Conservation (phyloP, 2,329 filamentous ascomycete genomes). For the Nothophaeocryptopus gaeumannii region DNA sequence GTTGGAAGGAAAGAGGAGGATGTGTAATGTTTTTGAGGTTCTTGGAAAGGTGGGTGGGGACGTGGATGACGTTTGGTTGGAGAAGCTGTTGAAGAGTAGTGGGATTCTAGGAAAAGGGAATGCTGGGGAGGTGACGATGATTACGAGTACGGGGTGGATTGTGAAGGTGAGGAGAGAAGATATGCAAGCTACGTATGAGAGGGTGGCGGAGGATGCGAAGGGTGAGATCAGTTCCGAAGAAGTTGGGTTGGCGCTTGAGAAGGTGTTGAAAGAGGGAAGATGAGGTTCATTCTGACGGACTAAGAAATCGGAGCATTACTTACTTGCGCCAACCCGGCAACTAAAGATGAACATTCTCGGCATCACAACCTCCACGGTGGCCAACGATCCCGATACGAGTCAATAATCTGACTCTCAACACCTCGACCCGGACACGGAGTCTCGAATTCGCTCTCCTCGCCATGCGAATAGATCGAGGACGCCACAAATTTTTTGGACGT, state of each 20-base stretch:
- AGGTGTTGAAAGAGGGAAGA: neutral
- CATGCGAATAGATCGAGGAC: conserved; percentile 4
- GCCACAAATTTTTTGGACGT: neutral
- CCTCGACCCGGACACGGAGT: neutral
- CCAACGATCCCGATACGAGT: conserved; percentile 1
- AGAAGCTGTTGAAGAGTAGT: conserved; percentile 41
- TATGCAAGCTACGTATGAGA: conserved; percentile 42
- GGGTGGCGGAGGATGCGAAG: conserved; percentile 31
- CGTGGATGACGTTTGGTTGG: conserved; percentile 41
- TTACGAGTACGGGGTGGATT: conserved; percentile 46
- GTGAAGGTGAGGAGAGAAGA: conserved; percentile 40
- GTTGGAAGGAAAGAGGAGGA: conserved; percentile 28
- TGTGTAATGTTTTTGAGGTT: conserved; percentile 41
- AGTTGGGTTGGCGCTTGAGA: conserved; percentile 27
- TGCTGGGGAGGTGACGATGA: conserved; percentile 35
- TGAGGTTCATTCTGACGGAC: neutral
- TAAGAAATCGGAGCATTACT: neutral
- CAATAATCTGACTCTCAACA: conserved; percentile 8
- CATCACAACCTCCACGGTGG: neutral
- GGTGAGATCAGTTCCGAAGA: conserved; percentile 35
- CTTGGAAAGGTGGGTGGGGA: conserved; percentile 42
- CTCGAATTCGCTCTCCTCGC: neutral
- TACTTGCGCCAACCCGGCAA: neutral
- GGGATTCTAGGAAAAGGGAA: conserved; percentile 37
- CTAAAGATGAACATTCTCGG: conserved; percentile 8